Evolutionary conservation across 768 basidiomycete species (phyloP).

Genomic region (Calvatia gigantea): DNA sequence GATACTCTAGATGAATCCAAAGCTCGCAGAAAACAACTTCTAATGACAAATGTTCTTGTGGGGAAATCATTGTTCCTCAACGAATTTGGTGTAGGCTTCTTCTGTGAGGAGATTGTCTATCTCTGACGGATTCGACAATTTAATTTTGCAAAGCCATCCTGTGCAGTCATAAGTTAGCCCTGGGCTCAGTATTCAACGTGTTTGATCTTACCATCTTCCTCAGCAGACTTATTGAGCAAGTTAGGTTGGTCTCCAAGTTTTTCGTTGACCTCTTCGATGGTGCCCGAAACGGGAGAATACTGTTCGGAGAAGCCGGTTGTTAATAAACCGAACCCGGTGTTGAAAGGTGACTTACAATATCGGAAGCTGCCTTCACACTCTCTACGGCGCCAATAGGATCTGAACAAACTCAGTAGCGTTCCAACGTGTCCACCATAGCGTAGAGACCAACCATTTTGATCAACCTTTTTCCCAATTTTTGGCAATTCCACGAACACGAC

Average conservation of each 20-base stretch:
- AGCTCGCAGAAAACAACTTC: not conserved
- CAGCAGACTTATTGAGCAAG: slow-evolving; percentile 85
- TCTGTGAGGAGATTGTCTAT: slow-evolving; percentile 72
- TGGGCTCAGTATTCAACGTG: not conserved
- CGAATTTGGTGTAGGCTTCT: slow-evolving; percentile 61
- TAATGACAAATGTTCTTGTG: not conserved
- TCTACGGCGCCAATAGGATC: slow-evolving; percentile 90
- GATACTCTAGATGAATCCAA: slow-evolving; percentile 1
- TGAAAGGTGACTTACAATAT: slow-evolving; percentile 55
- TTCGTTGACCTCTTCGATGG: slow-evolving; percentile 76
- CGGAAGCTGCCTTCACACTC: slow-evolving; percentile 95
- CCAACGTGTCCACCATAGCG: not conserved
- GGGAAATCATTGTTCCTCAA: slow-evolving; percentile 21
- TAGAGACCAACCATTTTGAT: slow-evolving; percentile 64
- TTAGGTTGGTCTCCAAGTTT: slow-evolving; percentile 63
- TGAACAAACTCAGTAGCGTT: slow-evolving; percentile 23
- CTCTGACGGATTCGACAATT: slow-evolving; percentile 73
- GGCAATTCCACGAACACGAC: slow-evolving; percentile 97
- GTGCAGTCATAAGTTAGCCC: not conserved
- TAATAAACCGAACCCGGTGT: slow-evolving; percentile 2
- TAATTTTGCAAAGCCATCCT: slow-evolving; percentile 98
- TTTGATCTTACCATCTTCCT: slow-evolving; percentile 64
- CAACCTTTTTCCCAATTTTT: slow-evolving; percentile 52
- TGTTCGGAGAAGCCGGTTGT: slow-evolving; percentile 26
- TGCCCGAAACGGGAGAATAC: slow-evolving; percentile 94